phyloP scores from a whole-genome alignment of 2,329 filamentous ascomycete genomes.

The Aureobasidium sp. region DNA sequence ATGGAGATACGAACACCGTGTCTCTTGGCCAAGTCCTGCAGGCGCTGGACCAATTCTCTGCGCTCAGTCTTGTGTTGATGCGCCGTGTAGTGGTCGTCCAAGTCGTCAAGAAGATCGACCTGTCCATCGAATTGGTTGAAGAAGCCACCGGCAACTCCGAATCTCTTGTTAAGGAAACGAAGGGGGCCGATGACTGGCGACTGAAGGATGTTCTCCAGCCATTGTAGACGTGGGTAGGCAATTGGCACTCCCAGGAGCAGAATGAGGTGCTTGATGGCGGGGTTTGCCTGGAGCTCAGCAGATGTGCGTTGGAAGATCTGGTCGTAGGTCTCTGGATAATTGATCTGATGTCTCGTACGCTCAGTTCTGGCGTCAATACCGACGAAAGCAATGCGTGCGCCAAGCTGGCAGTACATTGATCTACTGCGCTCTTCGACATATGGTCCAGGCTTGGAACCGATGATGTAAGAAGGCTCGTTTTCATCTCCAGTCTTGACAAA shows the following conservation, averaged over 20 bases:
- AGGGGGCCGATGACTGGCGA: conserved; percentile 84
- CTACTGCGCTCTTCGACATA: conserved; percentile 57
- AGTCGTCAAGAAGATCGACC: conserved; percentile 57
- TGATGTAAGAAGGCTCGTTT: conserved; percentile 68
- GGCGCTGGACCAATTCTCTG: conserved; percentile 58
- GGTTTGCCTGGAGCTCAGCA: conserved; percentile 45
- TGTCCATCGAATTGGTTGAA: conserved; percentile 91
- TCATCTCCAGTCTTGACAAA: conserved; percentile 57
- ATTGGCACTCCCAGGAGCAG: conserved; percentile 67
- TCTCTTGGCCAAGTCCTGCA: conserved; percentile 53
- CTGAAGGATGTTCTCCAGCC: conserved; percentile 86
- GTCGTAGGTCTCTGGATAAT: conserved; percentile 64
- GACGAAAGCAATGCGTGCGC: conserved; percentile 56
- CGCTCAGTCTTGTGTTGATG: conserved; percentile 87
- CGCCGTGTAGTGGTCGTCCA: conserved; percentile 76
- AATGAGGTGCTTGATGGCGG: conserved; percentile 56
- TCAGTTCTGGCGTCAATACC: conserved; percentile 57
- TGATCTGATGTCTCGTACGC: conserved; percentile 87
- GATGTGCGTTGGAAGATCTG: conserved; percentile 52
- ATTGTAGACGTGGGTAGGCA: conserved; percentile 68
- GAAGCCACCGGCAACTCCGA: conserved; percentile 74
- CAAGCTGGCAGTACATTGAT: conserved; percentile 57
- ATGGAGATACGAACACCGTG: conserved; percentile 55
- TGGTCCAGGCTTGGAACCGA: conserved; percentile 64
- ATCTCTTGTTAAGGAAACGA: conserved; percentile 82